Conservation (phyloP, 176 grass and related monocot genomes). For the Aegilops bicornis region DNA sequence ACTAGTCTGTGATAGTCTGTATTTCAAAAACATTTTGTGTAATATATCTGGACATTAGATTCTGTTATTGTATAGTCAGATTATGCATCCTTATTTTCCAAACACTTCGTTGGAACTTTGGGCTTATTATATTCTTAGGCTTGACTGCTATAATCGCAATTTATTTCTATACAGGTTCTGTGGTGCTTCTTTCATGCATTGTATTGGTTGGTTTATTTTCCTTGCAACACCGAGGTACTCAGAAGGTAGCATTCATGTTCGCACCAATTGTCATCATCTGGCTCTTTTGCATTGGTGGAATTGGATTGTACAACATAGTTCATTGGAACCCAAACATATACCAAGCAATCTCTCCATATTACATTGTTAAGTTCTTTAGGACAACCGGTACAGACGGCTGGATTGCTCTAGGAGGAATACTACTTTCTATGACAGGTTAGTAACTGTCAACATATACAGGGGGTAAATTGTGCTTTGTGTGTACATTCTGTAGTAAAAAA, state of each 20-base stretch:
- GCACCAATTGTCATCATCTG: conserved; percentile 85
- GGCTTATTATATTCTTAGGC: not conserved
- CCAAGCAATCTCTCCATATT: conserved; percentile 81
- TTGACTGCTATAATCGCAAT: not conserved
- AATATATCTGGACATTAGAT: not conserved
- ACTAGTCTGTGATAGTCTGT: not conserved
- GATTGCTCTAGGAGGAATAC: conserved; percentile 93
- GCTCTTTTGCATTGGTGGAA: conserved; percentile 68
- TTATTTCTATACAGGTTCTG: conserved; percentile 62
- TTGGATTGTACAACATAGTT: conserved; percentile 88
- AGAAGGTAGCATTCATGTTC: conserved; percentile 91
- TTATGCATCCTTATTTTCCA: not conserved
- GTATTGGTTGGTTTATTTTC: conserved; percentile 93
- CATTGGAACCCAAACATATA: conserved; percentile 84
- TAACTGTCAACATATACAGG: conserved; percentile 13
- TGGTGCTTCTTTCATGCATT: conserved; percentile 87
- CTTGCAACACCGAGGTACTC: conserved; percentile 93
- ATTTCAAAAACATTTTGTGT: not conserved
- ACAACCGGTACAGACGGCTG: conserved; percentile 87
- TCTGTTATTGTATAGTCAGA: conserved; percentile 10
- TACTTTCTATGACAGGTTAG: conserved; percentile 93
- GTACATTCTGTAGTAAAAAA: not conserved
- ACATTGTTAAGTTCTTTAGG: conserved; percentile 75
- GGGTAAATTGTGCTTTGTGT: not conserved
- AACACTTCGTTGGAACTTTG: not conserved